These are phyloP conservation scores for Fusarium sp. DNA, from an alignment of 2,329 filamentous ascomycete genomes.

Conservation along the genomic window DNA sequence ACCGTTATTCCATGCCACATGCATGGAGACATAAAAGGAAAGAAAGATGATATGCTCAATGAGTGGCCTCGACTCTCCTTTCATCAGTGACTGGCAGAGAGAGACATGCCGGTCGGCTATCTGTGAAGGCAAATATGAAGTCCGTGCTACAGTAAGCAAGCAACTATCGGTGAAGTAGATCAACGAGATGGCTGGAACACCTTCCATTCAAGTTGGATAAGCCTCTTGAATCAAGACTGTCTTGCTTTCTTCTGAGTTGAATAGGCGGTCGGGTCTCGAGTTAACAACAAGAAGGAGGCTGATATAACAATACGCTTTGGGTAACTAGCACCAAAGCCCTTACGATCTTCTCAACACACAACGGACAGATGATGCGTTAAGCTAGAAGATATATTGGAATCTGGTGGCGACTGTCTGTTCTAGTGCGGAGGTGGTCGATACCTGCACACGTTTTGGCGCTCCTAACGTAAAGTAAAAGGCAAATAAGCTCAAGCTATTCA, in stretches of 20 bases:
- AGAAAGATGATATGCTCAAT: neutral
- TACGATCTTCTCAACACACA: neutral
- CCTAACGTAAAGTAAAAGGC: neutral
- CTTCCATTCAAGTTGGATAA: neutral
- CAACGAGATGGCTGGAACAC: neutral
- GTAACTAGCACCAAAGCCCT: neutral
- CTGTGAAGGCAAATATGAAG: neutral
- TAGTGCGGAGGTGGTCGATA: neutral
- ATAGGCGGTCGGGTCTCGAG: neutral
- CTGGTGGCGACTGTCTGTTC: conserved; percentile 1
- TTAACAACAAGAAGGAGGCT: neutral
- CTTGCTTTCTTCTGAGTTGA: neutral
- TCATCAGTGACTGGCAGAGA: neutral
- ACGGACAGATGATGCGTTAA: neutral
- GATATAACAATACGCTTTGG: neutral
- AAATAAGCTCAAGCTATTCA: conserved; percentile 17
- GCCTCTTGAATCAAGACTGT: neutral
- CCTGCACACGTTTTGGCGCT: conserved; percentile 1
- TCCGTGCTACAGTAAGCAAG: conserved; percentile 2
- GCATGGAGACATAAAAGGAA: neutral
- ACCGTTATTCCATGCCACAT: conserved; percentile 10
- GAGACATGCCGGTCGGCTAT: conserved; percentile 10
- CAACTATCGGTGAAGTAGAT: neutral
- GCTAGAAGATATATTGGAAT: neutral
- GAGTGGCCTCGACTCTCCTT: neutral